A percentile compares a stretch with the other conserved stretches of the same genome.
phyloP scores from a whole-genome alignment of 805 yeast species.

The Nakazawaea siamensis region DNA sequence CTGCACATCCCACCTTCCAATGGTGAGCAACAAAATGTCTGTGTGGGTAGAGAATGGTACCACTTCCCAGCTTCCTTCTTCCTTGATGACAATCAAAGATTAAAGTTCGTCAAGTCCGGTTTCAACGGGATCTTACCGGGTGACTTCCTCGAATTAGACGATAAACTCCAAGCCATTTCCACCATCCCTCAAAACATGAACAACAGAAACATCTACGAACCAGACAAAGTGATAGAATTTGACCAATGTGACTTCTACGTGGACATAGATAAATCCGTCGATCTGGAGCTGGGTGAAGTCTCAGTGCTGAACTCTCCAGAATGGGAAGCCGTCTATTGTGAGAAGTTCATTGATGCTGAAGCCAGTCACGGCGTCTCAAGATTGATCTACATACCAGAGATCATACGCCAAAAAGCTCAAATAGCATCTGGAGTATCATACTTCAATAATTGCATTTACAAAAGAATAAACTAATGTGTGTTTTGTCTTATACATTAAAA shows the following conservation, averaged over 20 bases:
- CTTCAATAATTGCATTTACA: conserved; percentile 42
- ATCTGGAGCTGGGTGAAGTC: conserved; percentile 34
- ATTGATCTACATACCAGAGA: conserved; percentile 40
- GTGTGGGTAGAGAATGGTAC: conserved; percentile 95
- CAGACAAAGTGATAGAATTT: conserved; percentile 41
- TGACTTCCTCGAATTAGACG: conserved; percentile 49
- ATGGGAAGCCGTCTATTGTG: conserved; percentile 46
- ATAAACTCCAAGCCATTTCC: conserved; percentile 29
- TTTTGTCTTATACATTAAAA: too few species aligned
- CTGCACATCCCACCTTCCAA: conserved; percentile 25
- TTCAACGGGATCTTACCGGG: conserved; percentile 88
- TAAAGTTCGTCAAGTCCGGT: conserved; percentile 65
- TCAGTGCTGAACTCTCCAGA: conserved; percentile 16
- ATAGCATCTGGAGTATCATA: conserved; percentile 27
- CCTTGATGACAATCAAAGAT: conserved; percentile 52
- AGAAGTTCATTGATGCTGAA: conserved; percentile 43
- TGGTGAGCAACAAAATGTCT: conserved; percentile 37
- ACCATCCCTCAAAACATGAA: conserved; percentile 61
- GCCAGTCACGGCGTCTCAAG: conserved; percentile 47
- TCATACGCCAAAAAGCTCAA: too few species aligned
- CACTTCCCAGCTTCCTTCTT: conserved; percentile 86
- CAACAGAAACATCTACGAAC: conserved; percentile 60
- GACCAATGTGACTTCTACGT: conserved; percentile 59
- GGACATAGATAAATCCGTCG: conserved; percentile 50
- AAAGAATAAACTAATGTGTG: too few species aligned